Conservation (phyloP, 805 yeast species). For the Monosporozyma yasuniensis region DNA sequence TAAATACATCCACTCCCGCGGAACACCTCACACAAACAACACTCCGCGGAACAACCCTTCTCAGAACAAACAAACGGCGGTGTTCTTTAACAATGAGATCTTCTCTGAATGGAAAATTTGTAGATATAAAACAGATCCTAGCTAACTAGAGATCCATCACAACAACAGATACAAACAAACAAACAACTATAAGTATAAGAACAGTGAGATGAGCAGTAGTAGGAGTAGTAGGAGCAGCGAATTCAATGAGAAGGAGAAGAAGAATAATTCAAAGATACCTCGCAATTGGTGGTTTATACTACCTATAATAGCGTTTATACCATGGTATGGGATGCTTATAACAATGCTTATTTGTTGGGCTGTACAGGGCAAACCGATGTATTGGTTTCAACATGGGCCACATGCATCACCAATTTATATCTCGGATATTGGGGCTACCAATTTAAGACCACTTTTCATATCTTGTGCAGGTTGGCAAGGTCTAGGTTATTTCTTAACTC, state of each 20-base stretch:
- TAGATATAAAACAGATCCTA: too few relatives aligned
- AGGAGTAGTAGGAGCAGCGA: not conserved
- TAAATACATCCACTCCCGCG: too few relatives aligned
- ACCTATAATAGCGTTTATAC: slow-evolving; percentile 56
- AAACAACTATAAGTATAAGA: too few relatives aligned
- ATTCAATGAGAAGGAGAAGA: not conserved
- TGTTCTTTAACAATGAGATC: too few relatives aligned
- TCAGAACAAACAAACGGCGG: too few relatives aligned
- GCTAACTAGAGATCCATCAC: too few relatives aligned
- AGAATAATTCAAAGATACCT: slow-evolving; percentile 10
- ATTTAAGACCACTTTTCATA: slow-evolving; percentile 74
- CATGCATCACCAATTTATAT: slow-evolving; percentile 53
- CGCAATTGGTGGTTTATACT: slow-evolving; percentile 42
- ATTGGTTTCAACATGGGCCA: slow-evolving; percentile 40
- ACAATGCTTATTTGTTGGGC: slow-evolving; percentile 74
- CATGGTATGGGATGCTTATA: slow-evolving; percentile 89
- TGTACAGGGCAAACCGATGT: slow-evolving; percentile 65
- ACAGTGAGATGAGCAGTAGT: too few relatives aligned
- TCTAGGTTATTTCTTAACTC: slow-evolving; percentile 54
- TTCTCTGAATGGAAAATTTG: too few relatives aligned
- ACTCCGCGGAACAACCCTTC: too few relatives aligned
- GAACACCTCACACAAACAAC: too few relatives aligned
- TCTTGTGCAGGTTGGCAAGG: slow-evolving; percentile 72
- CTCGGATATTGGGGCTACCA: slow-evolving; percentile 82
- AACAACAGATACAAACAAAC: too few relatives aligned